These are phyloP conservation scores for Acer negundo DNA, from an alignment of 345 rosid genomes.

Conservation along the genomic window DNA sequence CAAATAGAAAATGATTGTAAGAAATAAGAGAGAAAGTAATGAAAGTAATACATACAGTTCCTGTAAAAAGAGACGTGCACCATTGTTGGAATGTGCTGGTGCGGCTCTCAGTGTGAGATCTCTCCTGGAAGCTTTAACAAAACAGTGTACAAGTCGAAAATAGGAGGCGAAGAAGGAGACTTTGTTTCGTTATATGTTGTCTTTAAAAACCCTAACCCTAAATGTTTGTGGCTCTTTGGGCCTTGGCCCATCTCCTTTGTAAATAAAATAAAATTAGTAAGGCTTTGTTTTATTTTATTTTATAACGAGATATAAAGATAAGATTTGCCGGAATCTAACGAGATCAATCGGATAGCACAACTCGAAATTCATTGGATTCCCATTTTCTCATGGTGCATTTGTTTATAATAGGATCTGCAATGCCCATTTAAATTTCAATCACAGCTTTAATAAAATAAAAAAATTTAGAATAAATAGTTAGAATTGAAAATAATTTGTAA, in stretches of 20 bases:
- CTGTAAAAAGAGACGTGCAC: slow-evolving; percentile 25
- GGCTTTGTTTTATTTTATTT: too few species aligned
- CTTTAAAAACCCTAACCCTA: slow-evolving; percentile 24
- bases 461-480: too few species aligned
- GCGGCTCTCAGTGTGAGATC: background rate
- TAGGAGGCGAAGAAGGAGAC: background rate
- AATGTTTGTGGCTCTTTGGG: background rate
- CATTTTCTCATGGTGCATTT: too few species aligned
- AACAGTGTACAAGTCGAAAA: background rate
- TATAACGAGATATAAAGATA: too few species aligned
- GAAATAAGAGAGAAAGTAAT: background rate
- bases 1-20: background rate
- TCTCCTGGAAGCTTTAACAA: background rate
- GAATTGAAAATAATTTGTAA: background rate
- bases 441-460: too few species aligned
- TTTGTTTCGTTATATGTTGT: too few species aligned
- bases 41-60: slow-evolving; percentile 13
- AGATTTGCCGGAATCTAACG: too few species aligned
- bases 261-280: too few species aligned
- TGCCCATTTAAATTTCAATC: too few species aligned
- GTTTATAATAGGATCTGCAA: too few species aligned
- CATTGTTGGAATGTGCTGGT: slow-evolving; percentile 7
- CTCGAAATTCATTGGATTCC: too few species aligned
- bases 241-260: background rate
- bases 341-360: too few species aligned